These are phyloP conservation scores for Coriaria nepalensis DNA, from an alignment of 306 rosid species.

Conservation along the genomic window DNA sequence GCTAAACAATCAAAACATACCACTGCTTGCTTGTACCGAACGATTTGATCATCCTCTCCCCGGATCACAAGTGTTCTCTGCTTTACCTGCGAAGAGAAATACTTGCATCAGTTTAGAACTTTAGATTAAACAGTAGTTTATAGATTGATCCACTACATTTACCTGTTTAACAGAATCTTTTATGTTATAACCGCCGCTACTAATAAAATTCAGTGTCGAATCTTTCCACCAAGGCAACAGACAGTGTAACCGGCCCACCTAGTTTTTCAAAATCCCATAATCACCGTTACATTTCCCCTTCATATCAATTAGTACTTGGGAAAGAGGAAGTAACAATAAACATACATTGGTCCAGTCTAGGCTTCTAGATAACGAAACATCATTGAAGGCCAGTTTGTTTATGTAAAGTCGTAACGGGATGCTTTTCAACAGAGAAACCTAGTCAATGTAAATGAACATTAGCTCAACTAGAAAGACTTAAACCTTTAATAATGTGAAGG, in stretches of 20 bases:
- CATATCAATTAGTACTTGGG: not conserved
- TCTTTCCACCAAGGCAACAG: conserved; percentile 51
- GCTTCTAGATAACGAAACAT: conserved; percentile 25
- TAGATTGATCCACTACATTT: not conserved
- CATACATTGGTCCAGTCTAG: conserved; percentile 51
- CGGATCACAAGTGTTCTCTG: conserved; percentile 36
- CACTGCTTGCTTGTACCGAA: conserved; percentile 35
- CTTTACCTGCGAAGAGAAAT: conserved; percentile 26
- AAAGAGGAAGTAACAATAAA: not conserved
- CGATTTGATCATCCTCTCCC: conserved; percentile 31
- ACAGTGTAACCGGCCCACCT: conserved; percentile 51
- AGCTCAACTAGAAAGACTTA: not conserved
- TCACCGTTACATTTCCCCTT: not conserved
- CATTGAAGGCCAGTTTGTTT: conserved; percentile 28
- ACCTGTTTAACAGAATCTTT: conserved; percentile 32
- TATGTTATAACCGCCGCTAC: conserved; percentile 42
- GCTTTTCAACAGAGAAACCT: conserved; percentile 41
- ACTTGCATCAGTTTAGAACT: not conserved
- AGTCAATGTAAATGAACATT: conserved; percentile 2
- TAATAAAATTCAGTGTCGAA: conserved; percentile 32
- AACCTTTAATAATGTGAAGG: not conserved
- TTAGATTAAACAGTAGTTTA: not conserved
- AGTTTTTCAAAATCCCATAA: conserved; percentile 5
- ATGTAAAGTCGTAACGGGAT: conserved; percentile 35
- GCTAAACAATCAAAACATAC: conserved; percentile 22